Evolutionary conservation across 2,329 filamentous ascomycete genomes (phyloP), one percentile per base, ranked within the genome.

Genomic region (Xylariaceae sp.): DNA sequence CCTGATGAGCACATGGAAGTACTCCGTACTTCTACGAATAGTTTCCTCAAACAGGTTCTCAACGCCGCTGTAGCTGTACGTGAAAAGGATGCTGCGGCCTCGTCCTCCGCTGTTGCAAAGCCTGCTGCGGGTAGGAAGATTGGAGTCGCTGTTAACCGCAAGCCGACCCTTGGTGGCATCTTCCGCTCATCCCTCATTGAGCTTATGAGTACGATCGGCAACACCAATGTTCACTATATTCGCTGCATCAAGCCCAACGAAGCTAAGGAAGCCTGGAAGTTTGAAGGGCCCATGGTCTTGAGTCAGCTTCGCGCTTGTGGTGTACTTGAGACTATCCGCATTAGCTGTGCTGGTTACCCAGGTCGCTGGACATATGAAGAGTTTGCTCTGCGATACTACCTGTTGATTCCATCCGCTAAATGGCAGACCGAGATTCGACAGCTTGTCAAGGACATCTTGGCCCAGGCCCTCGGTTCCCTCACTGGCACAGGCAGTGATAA

Each of bases 221-320:
- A 89, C 59, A 99, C 94, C 2, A 94, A 99, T 67, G 94, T 97
- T 17, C 94, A 99, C 71, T 99, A 99, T 71, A 99, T 99, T 66
- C 86, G 94, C 60, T 99, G 94, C 69, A 97, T 99, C 73, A 99
- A 99, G 74, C 94, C 94, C 31, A 99, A 99, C 67, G 94, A 99
- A 72, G 89, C 84, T 44, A 99, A 99, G 71, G 89, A 89, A 64
- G 83, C 94, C 0, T 99, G 94, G 94, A 92, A 95, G 63, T 99
- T 97, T 55, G 94, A 99, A 67, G 94, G 94, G 0, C 94, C 95
- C 3, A 99, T 99, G 94, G 94, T 99, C 59, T 80, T 99, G 53
- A 96, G 90, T 70, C 94, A 99, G 71, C 77, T 99, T 62, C 86
- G 95, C 70, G 94, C 94, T 72, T 99, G 94, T 73, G 94, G 94